Conservation (phyloP, 805 yeast genomes). For the Wickerhamiella parazyma region DNA sequence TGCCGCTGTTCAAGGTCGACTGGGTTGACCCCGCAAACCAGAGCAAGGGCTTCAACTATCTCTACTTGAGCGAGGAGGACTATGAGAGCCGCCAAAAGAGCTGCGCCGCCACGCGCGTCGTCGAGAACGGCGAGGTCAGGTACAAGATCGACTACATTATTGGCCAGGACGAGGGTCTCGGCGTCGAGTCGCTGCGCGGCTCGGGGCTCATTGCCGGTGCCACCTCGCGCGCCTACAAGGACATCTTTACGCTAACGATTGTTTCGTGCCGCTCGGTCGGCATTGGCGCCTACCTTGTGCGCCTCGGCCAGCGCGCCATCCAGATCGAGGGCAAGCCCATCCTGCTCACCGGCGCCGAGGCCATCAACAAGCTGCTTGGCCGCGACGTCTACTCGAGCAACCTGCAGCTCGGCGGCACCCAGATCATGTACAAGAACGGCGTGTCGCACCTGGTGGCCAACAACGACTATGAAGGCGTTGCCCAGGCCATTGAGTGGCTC, state of each 20-base stretch:
- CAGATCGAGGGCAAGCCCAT: conserved; percentile 99
- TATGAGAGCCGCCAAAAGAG: conserved; percentile 41
- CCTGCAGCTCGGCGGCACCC: conserved; percentile 97
- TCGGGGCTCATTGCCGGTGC: conserved; percentile 99
- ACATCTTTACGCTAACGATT: conserved; percentile 91
- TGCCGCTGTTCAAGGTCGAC: conserved; percentile 78
- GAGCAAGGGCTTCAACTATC: conserved; percentile 77
- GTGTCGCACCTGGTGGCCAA: conserved; percentile 95
- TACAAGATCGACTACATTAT: conserved; percentile 69
- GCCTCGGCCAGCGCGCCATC: conserved; percentile 97
- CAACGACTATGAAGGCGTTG: conserved; percentile 93
- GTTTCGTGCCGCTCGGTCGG: conserved; percentile 99
- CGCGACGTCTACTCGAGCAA: conserved; percentile 95
- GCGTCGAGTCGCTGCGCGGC: conserved; percentile 97
- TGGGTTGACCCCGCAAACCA: conserved; percentile 75
- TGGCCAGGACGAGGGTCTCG: conserved; percentile 92
- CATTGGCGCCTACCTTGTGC: conserved; percentile 97
- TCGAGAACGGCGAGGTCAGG: conserved; percentile 76
- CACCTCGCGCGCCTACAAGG: conserved; percentile 93
- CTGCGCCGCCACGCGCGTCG: conserved; percentile 63
- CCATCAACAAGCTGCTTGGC: conserved; percentile 91
- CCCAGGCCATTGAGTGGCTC: conserved; percentile 89
- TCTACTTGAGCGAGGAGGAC: conserved; percentile 63
- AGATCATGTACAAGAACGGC: conserved; percentile 96
- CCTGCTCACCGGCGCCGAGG: conserved; percentile 97